Conservation (phyloP, 2,329 filamentous ascomycete species). For the Colletotrichum echinochloae region DNA sequence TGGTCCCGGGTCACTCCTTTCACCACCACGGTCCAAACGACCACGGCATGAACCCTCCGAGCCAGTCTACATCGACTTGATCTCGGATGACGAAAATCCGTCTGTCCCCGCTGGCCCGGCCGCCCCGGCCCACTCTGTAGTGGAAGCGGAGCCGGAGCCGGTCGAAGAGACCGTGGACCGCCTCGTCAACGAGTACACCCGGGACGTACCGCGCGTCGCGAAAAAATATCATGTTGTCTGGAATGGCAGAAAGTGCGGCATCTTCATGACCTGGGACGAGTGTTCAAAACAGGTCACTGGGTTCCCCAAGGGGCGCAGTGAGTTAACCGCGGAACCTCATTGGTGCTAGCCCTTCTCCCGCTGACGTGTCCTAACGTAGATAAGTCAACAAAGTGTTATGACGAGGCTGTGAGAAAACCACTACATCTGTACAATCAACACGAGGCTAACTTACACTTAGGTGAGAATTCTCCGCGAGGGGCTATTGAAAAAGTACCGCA, state of each 20-base stretch:
- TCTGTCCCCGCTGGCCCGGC: no score
- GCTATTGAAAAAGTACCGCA: neutral
- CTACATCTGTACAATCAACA: neutral
- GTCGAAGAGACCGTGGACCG: neutral
- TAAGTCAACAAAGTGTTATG: no score
- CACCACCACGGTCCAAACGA: neutral
- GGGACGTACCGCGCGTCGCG: neutral
- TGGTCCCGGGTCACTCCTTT: neutral
- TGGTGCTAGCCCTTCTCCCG: neutral
- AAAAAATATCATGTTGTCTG: constrained; percentile 12
- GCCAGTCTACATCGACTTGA: neutral
- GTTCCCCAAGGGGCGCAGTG: neutral
- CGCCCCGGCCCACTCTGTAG: neutral
- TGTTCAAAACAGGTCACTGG: neutral
- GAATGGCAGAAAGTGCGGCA: neutral
- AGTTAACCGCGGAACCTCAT: neutral
- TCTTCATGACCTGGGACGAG: neutral
- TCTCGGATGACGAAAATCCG: neutral
- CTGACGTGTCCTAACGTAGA: neutral
- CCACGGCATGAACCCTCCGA: neutral
- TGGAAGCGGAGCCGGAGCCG: neutral
- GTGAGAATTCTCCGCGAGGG: neutral
- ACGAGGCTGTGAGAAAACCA: neutral
- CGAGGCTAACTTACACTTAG: neutral
- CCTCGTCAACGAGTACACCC: neutral